Evolutionary conservation across 495 filamentous ascomycete species (phyloP), one percentile per base, ranked within the genome.

Genomic region (Endocarpon pusillum): DNA sequence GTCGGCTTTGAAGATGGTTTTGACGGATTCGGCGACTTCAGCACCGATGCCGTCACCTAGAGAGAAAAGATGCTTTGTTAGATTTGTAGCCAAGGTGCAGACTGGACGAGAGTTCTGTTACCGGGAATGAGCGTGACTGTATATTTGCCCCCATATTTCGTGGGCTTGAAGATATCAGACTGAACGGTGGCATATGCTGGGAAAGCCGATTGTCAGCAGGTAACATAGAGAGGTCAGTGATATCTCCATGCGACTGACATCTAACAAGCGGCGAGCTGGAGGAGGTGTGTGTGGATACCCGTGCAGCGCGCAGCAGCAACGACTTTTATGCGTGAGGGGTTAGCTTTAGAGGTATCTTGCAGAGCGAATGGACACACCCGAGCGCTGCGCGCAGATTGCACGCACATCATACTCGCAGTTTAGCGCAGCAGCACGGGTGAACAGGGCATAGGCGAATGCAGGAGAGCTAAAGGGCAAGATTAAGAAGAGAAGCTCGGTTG

Each of bases 131-230:
- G 70, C 34, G 91, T 94, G 45, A 94, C 86, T 12, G 91, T 96
- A 71, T 96, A 96, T 66, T 96, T 97, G 55, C 89, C 85, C 46
- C 89, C 89, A 62, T 87, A 96, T 62, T 96, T 97, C 50, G 89
- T 94, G 36, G 89, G 89, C 69, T 92, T 89, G 73, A 93, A 92
- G 53, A 92, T 81, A 52, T 94, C 85, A 43, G 75, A 71, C 58
- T 81, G 72, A 37, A 91, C 62, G 25, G 75, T 87, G 41, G 85
- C 84, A 46, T 78, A 62, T 31, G 62, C 64, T 66, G n/a, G n/a
- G n/a, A n/a, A n/a, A n/a, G n/a, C n/a, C 11, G 11, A 14, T 19
- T 11, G 37, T 10, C 11, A 29, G 16, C 17, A 3, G 36, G 23
- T 21, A 16, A 9, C 4, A 19, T 1, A n/a, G 5, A 26, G 18